These are phyloP conservation scores for Cyberlindnera mycetangii DNA, from an alignment of 805 yeast genomes.

Conservation along the genomic window DNA sequence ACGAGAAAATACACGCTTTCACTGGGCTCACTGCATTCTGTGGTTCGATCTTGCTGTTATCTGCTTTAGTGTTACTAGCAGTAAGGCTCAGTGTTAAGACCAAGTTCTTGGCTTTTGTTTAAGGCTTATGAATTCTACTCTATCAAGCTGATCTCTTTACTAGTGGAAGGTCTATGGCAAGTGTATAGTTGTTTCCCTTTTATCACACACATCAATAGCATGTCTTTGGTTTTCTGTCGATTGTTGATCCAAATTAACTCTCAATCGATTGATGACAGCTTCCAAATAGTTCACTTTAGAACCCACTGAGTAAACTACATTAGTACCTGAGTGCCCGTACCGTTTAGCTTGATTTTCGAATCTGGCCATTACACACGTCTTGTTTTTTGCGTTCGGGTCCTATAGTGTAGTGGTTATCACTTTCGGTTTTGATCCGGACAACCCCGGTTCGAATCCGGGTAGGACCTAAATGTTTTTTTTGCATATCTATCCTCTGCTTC, in stretches of 20 bases:
- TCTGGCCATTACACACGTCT: too few relatives aligned
- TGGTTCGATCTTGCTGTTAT: constrained; percentile 18
- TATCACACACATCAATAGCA: too few relatives aligned
- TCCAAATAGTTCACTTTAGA: too few relatives aligned
- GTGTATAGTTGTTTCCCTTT: too few relatives aligned
- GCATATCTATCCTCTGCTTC: background rate
- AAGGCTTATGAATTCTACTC: background rate
- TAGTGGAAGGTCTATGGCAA: too few relatives aligned
- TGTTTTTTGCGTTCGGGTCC: constrained; percentile 38
- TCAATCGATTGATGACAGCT: too few relatives aligned
- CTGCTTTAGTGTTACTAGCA: constrained; percentile 7
- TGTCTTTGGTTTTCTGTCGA: too few relatives aligned
- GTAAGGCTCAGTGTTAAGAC: constrained; percentile 16
- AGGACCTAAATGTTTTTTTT: constrained; percentile 48
- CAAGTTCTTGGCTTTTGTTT: constrained; percentile 18
- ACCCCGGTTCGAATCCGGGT: constrained; percentile 89
- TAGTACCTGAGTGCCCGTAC: too few relatives aligned
- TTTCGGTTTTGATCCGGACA: constrained; percentile 60
- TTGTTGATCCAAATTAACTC: too few relatives aligned
- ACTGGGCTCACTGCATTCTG: constrained; percentile 18
- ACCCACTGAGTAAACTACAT: too few relatives aligned
- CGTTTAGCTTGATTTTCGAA: too few relatives aligned
- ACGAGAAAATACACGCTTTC: constrained; percentile 10
- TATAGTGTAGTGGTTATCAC: constrained; percentile 62
- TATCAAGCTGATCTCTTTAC: background rate